Base-by-base conservation (phyloP, 2,329 filamentous ascomycete genomes). In the Teratosphaeria epicoccoides region DNA sequence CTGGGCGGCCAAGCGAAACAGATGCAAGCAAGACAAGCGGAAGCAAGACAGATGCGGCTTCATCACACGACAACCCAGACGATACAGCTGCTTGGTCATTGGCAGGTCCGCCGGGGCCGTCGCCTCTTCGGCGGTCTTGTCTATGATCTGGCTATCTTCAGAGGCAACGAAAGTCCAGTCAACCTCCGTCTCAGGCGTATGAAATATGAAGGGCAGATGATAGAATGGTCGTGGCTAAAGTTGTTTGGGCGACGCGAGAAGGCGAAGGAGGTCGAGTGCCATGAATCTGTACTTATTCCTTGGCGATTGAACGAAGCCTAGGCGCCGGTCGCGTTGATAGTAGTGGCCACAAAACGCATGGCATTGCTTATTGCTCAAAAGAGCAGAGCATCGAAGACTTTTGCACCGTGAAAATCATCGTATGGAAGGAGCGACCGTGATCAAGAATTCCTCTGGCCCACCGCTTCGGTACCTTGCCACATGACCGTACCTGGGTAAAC, bases 91-190 rank as follows among this genome's bases (percentile, higher is more conserved):
- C 33, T 6, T 17, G 17, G 7, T 40, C 33, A 20, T 40, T 40
- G 33, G 33, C 33, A 40, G 33, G 33, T 17, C 33, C 33, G 33
- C 33, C 33, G 33, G n/a, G 20, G 20, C 33, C 17, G 33, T 17
- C 33, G 33, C 14, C 33, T 76, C 2, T 57, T 71, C 12, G 74
- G 75, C 0, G 73, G 61, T 0, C 68, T 75, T 28, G 52, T 77
- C 26, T 78, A 78, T 58, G 75, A 77, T 61, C 65, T 68, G n/a
- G 69, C 72, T 44, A 73, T 78, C 47, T 78, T 77, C 60, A 73
- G 73, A 6, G 63, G 63, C 24, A 73, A 73, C 1, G 76, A 78
- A 58, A 72, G 69, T 49, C 76, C 74, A 0, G 69, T 78, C n/a
- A 78, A 77, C 55, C 77, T 28, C 26, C 29, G 33, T 17, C 33